Evolutionary conservation across 106 monocot species (phyloP), one percentile per base, ranked within the genome.

Genomic region (Allium sativum): DNA sequence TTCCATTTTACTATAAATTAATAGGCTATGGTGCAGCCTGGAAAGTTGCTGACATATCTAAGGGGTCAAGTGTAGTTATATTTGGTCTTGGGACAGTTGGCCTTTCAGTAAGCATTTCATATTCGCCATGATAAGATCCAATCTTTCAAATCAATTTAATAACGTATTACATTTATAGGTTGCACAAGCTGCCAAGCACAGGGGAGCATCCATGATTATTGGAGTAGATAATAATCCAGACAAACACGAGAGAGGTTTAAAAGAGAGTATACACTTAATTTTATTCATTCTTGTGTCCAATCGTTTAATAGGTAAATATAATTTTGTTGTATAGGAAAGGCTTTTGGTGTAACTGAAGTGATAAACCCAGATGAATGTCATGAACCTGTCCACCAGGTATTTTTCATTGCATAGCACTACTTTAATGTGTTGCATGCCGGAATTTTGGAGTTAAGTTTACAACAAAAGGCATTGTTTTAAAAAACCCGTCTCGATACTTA

Each of bases 11-110:
- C 10, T 31, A 0, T 31, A 18, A 16, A 18, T 57, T 11, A 44
- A 31, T 67, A 94, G 94, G 94, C 14, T 73, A 89, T 65, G 94
- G 94, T 65, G 94, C 89, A n/a, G 89, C 74, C 67, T 94, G 89
- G 89, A 94, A 84, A 54, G 83, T 94, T 62, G 89, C 94, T 46
- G 70, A 90, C 40, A 68, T 94, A 70, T 78, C 88, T 65, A 19
- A 73, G 74, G 94, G 89, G 13, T 89, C 94, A 69, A 84, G 61
- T 66, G 79, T 90, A 56, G 94, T 81, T 67, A 90, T 94, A 63
- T 94, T 83, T 86, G 94, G 94, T 58, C 86, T 94, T 17, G 94
- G 94, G 64, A 84, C 89, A 74, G 83, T 94, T 14, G 94, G 94
- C 50, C 89, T 94, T 62, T 89, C 94, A 52, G 94, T 94, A 65